These are phyloP conservation scores for Polygonum aviculare DNA, from an alignment of 148 eudicot genomes.

Conservation along the genomic window DNA sequence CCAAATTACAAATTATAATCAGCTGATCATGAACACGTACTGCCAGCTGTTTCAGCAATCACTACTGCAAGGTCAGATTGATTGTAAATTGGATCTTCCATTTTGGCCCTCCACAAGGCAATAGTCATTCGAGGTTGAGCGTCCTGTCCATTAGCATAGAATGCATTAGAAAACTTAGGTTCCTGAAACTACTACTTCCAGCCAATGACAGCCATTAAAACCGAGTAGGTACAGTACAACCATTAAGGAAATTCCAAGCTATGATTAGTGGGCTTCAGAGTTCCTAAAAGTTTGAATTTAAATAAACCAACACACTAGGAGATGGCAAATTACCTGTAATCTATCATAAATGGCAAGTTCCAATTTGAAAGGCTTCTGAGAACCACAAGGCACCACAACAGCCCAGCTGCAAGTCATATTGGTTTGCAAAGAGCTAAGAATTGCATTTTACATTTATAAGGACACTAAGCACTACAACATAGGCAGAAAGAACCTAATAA, in stretches of 20 bases:
- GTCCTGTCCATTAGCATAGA: slow-evolving; percentile 35
- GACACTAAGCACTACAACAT: not conserved
- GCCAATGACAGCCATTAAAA: not conserved
- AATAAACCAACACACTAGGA: not conserved
- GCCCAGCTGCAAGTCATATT: slow-evolving; percentile 60
- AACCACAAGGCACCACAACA: slow-evolving; percentile 75
- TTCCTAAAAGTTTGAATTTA: not conserved
- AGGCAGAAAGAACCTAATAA: not conserved
- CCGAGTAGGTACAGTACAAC: not conserved
- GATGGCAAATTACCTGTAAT: slow-evolving; percentile 38
- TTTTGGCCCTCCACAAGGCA: slow-evolving; percentile 80
- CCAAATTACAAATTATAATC: not conserved
- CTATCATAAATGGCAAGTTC: slow-evolving; percentile 77
- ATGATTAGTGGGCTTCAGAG: not conserved
- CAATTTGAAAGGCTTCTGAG: slow-evolving; percentile 74
- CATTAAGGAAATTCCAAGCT: not conserved
- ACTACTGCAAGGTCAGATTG: slow-evolving; percentile 68
- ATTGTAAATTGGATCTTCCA: slow-evolving; percentile 73
- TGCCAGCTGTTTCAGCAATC: slow-evolving; percentile 53
- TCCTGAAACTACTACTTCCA: not conserved
- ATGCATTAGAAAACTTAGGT: not conserved
- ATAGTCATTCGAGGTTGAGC: slow-evolving; percentile 73
- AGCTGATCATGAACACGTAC: slow-evolving; percentile 32
- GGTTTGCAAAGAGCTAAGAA: not conserved
- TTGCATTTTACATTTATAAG: not conserved